phyloP scores from a whole-genome alignment of 371 early-diverging fungal species.

The Funneliformis caledonium region DNA sequence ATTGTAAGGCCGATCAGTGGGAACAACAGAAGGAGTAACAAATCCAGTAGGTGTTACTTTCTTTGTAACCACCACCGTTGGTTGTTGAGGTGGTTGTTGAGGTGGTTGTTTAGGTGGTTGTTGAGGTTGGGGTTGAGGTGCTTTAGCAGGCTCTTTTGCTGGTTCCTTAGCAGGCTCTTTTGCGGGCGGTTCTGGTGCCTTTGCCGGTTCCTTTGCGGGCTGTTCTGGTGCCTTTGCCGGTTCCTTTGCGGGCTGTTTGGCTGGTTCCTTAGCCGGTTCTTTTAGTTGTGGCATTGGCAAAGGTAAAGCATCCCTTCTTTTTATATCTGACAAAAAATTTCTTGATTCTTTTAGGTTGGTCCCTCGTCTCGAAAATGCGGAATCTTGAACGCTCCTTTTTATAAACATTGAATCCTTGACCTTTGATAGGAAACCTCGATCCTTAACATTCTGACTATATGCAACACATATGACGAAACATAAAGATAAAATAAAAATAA shows the following conservation, averaged over 20 bases:
- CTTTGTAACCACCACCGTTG: not conserved
- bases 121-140: not conserved
- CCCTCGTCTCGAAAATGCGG: too few relatives aligned
- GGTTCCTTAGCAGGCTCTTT: not conserved
- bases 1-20: not conserved
- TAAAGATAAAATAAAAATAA: too few relatives aligned
- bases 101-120: not conserved
- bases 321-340: not conserved
- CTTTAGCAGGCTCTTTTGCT: not conserved
- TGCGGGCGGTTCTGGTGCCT: too few relatives aligned
- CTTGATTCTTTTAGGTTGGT: not conserved
- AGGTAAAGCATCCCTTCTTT: not conserved
- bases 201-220: not conserved
- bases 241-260: not conserved
- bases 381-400: too few relatives aligned
- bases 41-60: not conserved
- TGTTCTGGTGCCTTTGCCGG: not conserved
- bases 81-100: not conserved
- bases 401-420: too few relatives aligned
- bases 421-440: not conserved
- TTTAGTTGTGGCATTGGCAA: not conserved
- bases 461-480: not conserved
- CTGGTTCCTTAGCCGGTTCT: not conserved
- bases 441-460: not conserved
- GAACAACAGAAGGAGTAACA: not conserved